These are phyloP conservation scores for Metarhizium sp. DNA, from an alignment of 2,329 filamentous ascomycete species.

Conservation along the genomic window DNA sequence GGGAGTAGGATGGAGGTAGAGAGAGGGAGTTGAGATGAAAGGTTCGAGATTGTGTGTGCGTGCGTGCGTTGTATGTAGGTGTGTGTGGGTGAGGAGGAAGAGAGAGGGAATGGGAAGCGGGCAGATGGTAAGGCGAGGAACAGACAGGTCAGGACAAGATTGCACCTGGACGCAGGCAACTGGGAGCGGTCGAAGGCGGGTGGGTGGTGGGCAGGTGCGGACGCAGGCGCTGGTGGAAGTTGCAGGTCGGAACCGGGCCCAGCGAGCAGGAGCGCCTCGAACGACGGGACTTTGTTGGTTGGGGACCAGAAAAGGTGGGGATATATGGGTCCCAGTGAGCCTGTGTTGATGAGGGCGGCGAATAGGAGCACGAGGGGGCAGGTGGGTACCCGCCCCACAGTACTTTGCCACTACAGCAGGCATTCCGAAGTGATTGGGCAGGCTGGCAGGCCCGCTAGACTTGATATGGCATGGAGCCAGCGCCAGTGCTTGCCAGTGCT, in stretches of 20 bases:
- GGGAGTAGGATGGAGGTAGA: neutral
- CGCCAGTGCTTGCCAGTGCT: conserved; percentile 10
- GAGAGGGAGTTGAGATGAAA: neutral
- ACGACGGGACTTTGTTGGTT: conserved; percentile 22
- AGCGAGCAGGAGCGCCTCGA: neutral
- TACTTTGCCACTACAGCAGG: conserved; percentile 19
- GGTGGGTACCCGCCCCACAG: neutral
- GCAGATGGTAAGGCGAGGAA: conserved; percentile 3
- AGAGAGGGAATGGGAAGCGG: conserved; percentile 5
- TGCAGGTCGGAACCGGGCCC: conserved; percentile 8
- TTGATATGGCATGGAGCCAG: neutral
- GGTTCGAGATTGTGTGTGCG: neutral
- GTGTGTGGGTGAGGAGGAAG: neutral
- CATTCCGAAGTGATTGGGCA: conserved; percentile 19
- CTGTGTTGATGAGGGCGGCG: conserved; percentile 13
- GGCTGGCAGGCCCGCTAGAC: conserved; percentile 12
- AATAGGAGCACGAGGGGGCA: conserved; percentile 16
- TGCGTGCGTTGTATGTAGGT: neutral
- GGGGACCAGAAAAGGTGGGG: conserved; percentile 15
- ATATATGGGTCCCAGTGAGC: neutral
- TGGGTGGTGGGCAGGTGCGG: conserved; percentile 1
- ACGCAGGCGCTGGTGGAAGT: conserved; percentile 7
- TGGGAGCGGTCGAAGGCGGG: conserved; percentile 5
- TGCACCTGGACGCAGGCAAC: neutral
- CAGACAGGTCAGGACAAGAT: neutral